A percentile compares a stretch with the other conserved stretches of the same genome.
Conservation (phyloP, 352 stramenopile genomes). For the Pythium phragmitis region DNA sequence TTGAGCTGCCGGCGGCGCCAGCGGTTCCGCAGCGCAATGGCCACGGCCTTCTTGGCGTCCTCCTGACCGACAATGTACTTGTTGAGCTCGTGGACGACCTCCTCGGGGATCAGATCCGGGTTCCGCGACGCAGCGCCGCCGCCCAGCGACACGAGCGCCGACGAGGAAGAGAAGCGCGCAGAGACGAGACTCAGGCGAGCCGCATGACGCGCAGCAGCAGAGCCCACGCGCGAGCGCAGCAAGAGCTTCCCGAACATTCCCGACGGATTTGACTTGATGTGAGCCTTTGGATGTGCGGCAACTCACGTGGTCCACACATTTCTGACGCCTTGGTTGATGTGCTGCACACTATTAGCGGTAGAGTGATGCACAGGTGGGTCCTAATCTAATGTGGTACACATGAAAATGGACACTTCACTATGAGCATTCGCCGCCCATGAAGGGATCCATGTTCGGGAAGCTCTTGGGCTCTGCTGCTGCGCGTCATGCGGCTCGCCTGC, state of each 20-base stretch:
- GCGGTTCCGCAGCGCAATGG: slow-evolving; percentile 97
- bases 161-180: background rate
- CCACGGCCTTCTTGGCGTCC: slow-evolving; percentile 97
- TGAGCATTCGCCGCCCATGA: too few relatives aligned
- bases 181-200: background rate
- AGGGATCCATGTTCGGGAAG: slow-evolving; percentile 16
- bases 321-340: too few relatives aligned
- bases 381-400: background rate
- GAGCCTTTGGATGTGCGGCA: too few relatives aligned
- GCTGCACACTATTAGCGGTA: too few relatives aligned
- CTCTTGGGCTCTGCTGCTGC: slow-evolving; percentile 1
- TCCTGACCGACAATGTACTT: slow-evolving; percentile 97
- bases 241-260: too few relatives aligned
- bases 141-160: slow-evolving; percentile 8
- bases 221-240: too few relatives aligned
- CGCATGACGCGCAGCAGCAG: background rate
- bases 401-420: too few relatives aligned
- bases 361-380: background rate
- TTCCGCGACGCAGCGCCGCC: background rate
- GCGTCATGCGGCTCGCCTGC: background rate
- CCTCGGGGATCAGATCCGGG: slow-evolving; percentile 75
- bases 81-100: slow-evolving; percentile 94
- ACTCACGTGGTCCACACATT: too few relatives aligned
- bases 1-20: slow-evolving; percentile 95
- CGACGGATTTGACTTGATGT: too few relatives aligned